phyloP scores from a whole-genome alignment of 2,329 filamentous ascomycete genomes.

The Calycina herbarum region DNA sequence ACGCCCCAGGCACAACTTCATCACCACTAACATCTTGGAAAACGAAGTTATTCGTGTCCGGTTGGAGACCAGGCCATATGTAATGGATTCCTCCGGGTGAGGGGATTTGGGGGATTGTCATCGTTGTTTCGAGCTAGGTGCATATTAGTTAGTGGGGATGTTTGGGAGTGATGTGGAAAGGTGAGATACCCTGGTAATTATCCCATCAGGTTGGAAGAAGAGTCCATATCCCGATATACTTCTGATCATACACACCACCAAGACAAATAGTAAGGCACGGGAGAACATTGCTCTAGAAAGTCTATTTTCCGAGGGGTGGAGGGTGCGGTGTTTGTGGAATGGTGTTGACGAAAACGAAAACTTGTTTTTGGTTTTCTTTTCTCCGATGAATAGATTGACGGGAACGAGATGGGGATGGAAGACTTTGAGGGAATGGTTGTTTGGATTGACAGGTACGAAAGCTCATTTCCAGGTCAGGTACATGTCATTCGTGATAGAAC shows the following conservation, averaged over 20 bases:
- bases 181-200: not conserved
- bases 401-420: not conserved
- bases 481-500: not conserved
- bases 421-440: not conserved
- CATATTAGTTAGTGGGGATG: not conserved
- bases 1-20: not conserved
- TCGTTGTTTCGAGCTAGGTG: conserved; percentile 3
- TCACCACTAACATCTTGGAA: conserved; percentile 16
- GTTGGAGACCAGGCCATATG: conserved; percentile 15
- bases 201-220: conserved; percentile 1
- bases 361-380: not conserved
- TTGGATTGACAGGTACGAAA: not conserved
- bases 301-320: too few relatives aligned
- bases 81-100: conserved; percentile 10
- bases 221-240: not conserved
- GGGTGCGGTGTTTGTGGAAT: too few relatives aligned
- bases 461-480: not conserved
- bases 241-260: not conserved
- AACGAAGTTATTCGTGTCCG: conserved; percentile 8
- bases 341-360: not conserved
- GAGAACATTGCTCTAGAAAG: too few relatives aligned
- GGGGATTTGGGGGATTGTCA: conserved; percentile 8
- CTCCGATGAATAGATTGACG: not conserved
- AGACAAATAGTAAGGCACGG: not conserved
- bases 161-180: too few relatives aligned